phyloP scores from a whole-genome alignment of 192 early-diverging fungal species.

The Piromyces finnis region DNA sequence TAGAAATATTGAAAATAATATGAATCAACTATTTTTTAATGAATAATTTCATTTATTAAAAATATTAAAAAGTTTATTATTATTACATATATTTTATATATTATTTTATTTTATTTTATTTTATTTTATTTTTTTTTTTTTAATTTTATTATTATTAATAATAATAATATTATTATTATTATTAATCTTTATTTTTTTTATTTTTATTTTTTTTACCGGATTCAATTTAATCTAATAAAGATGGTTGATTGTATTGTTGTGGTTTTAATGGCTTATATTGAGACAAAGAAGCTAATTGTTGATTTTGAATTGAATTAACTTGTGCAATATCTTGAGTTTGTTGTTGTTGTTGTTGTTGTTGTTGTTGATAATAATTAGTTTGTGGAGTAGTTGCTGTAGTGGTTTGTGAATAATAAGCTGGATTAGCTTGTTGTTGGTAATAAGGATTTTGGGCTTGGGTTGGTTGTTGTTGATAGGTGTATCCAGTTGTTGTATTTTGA shows the following conservation, averaged over 20 bases:
- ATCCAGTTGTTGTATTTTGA: not conserved
- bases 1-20: too few species aligned
- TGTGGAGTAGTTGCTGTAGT: slow-evolving; percentile 1
- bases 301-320: not conserved
- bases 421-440: not conserved
- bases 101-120: too few species aligned
- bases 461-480: not conserved
- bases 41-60: too few species aligned
- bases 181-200: too few species aligned
- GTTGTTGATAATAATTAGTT: slow-evolving; percentile 7
- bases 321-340: not conserved
- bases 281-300: not conserved
- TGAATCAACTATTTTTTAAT: too few species aligned
- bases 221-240: not conserved
- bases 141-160: too few species aligned
- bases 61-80: too few species aligned
- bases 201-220: too few species aligned
- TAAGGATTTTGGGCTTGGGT: not conserved
- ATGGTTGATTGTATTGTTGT: not conserved
- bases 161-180: too few species aligned
- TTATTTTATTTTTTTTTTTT: too few species aligned
- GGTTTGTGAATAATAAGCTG: not conserved
- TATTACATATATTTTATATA: too few species aligned
- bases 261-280: not conserved
- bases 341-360: slow-evolving; percentile 3